phyloP scores from a whole-genome alignment of 2,329 filamentous ascomycete genomes.

The Cryphonectria carpinicola region DNA sequence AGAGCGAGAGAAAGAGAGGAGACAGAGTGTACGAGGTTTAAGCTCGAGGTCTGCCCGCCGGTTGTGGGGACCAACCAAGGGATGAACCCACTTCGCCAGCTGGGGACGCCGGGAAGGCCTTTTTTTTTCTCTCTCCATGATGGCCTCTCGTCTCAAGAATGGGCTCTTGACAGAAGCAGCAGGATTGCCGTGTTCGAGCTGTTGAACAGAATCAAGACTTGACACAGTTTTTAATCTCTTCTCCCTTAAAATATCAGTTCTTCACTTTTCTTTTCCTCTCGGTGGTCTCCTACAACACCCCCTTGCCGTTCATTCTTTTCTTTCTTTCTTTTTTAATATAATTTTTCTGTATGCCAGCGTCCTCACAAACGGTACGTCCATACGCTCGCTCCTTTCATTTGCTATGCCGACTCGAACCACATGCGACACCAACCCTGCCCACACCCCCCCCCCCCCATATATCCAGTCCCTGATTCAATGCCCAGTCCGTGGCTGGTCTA shows the following conservation, averaged over 20 bases:
- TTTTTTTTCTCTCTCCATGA: background rate
- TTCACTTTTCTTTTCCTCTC: background rate
- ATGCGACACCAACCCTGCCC: background rate
- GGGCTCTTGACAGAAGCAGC: background rate
- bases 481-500: background rate
- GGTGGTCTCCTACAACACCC: background rate
- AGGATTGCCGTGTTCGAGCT: background rate
- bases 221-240: background rate
- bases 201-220: background rate
- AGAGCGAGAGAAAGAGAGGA: too few relatives aligned
- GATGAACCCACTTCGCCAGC: background rate
- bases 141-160: background rate
- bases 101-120: background rate
- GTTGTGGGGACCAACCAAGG: background rate
- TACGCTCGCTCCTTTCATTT: background rate
- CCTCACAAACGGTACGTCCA: slow-evolving; percentile 5
- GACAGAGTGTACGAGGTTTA: background rate
- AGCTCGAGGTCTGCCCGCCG: background rate
- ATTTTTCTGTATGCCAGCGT: background rate
- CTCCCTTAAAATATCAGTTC: background rate
- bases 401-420: background rate
- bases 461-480: background rate
- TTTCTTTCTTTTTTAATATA: too few relatives aligned
- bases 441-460: too few relatives aligned
- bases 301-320: background rate